phyloP scores from a whole-genome alignment of 2,329 filamentous ascomycete genomes.

The Madurella mycetomatis region DNA sequence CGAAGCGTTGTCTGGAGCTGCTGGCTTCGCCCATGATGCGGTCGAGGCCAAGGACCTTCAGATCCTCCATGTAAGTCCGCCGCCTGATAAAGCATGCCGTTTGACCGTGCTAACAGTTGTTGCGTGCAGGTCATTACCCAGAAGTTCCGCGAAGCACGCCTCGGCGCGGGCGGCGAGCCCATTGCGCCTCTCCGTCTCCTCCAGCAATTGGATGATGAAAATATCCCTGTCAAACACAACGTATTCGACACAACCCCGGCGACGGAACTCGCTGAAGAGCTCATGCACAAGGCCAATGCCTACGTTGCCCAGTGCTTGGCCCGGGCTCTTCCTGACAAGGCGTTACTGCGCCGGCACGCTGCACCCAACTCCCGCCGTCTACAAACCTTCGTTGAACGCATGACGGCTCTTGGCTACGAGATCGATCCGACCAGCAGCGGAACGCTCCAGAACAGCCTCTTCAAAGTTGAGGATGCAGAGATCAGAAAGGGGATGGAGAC shows the following conservation, averaged over 20 bases:
- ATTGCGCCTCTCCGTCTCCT: conserved; percentile 84
- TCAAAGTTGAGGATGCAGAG: conserved; percentile 83
- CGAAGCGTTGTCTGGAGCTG: conserved; percentile 63
- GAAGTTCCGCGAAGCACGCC: conserved; percentile 84
- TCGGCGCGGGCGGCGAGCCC: conserved; percentile 72
- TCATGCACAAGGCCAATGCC: conserved; percentile 88
- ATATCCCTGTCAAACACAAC: conserved; percentile 93
- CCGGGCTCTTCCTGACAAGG: conserved; percentile 80
- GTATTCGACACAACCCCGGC: conserved; percentile 88
- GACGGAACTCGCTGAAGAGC: conserved; percentile 90
- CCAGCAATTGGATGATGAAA: conserved; percentile 95
- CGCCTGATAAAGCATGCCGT: neutral
- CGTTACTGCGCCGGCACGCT: conserved; percentile 80
- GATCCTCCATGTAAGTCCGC: conserved; percentile 62
- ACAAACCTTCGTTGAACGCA: conserved; percentile 85
- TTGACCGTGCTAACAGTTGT: conserved; percentile 24
- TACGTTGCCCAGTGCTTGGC: conserved; percentile 83
- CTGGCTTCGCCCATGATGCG: conserved; percentile 58
- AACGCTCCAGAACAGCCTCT: conserved; percentile 87
- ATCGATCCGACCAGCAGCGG: conserved; percentile 88
- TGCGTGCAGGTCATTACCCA: conserved; percentile 63
- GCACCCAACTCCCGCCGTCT: conserved; percentile 83
- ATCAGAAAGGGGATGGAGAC: conserved; percentile 98
- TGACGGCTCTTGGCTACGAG: conserved; percentile 85
- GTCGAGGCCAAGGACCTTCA: conserved; percentile 72